Percentiles rank a stretch among this genome's conserved stretches.
Evolutionary conservation across 768 basidiomycete species (phyloP).

Genomic region (Omphalotus guepiniiformis): DNA sequence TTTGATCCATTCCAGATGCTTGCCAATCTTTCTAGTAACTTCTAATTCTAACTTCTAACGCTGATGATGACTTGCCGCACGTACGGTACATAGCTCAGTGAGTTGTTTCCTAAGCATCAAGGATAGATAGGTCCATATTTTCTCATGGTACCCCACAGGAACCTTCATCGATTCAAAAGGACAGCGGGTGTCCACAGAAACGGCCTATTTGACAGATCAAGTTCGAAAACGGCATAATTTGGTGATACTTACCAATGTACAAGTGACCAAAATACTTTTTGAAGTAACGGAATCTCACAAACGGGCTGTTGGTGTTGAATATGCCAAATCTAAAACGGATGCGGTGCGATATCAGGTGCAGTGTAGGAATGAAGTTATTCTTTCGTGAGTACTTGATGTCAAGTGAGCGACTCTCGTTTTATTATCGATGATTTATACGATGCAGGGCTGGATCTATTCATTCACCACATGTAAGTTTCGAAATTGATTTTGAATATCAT

Average conservation of each 20-base stretch:
- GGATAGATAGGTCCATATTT: no score
- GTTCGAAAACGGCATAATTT: slow-evolving; percentile 60
- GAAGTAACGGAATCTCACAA: slow-evolving; percentile 27
- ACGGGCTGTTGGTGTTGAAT: slow-evolving; percentile 56
- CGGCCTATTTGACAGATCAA: slow-evolving; percentile 57
- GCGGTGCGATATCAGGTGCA: slow-evolving; percentile 34
- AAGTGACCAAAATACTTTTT: slow-evolving; percentile 52
- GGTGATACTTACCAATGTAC: slow-evolving; percentile 47
- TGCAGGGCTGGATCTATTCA: slow-evolving; percentile 63
- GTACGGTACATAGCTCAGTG: no score
- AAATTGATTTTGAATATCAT: background rate
- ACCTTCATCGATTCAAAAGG: slow-evolving; percentile 53
- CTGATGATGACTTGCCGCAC: no score
- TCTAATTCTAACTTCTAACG: no score
- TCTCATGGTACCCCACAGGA: slow-evolving; percentile 36
- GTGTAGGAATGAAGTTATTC: slow-evolving; percentile 49
- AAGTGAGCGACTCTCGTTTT: no score
- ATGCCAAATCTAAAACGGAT: slow-evolving; percentile 23
- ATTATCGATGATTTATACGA: no score
- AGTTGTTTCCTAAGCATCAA: no score
- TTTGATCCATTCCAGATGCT: background rate
- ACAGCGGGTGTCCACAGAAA: slow-evolving; percentile 53
- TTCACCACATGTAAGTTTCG: slow-evolving; percentile 50
- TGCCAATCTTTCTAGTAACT: no score
- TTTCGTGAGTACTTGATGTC: slow-evolving; percentile 38